Evolutionary conservation across 2,329 filamentous ascomycete genomes (phyloP), one percentile per base, ranked within the genome.

Genomic region (Dendryphion nanum): DNA sequence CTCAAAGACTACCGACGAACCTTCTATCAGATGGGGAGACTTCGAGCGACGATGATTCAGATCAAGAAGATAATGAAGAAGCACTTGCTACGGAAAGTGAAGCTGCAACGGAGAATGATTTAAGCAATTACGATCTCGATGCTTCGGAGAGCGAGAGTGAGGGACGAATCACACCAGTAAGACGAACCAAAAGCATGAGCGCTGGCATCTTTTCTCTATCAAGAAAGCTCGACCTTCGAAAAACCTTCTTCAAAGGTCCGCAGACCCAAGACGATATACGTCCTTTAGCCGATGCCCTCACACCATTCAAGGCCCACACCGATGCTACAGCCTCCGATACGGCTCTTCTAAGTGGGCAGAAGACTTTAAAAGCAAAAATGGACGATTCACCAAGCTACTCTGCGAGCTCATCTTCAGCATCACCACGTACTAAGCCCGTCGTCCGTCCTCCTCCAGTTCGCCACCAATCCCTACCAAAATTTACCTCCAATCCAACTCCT

Each of bases 401-500:
- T 17, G 24, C 26, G 7, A 55, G 47, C 7, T 48, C 51, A 29
- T 35, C 43, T 4, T 54, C 52, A 3, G 38, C 46, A 4, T 54
- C 57, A 10, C 40, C 51, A 20, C 19, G 35, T 3, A 63, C 49
- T 30, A 55, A 62, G 28, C 46, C 52, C 6, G 56, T 54, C 47
- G 35, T 54, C 33, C 70, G 73, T 19, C 78, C 78, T 5, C 63
- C 65, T 12, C 63, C 77, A 6, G 76, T 77, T 2, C 68, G 76
- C 4, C 74, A 79, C 37, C 70, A 75, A 16, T 83, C 79, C 2
- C 68, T 74, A 14, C 73, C 77, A 30, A 79, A 79, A 24, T 91
- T 91, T 60, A 84, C 82, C 0, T 89, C 84, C 35, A 81, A 79
- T 5, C 81, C 86, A 0, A 80, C 87, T 1, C 87, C 86, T 0